Conservation (phyloP, 2,329 filamentous ascomycete species). For the Colletotrichum orbiculare region DNA sequence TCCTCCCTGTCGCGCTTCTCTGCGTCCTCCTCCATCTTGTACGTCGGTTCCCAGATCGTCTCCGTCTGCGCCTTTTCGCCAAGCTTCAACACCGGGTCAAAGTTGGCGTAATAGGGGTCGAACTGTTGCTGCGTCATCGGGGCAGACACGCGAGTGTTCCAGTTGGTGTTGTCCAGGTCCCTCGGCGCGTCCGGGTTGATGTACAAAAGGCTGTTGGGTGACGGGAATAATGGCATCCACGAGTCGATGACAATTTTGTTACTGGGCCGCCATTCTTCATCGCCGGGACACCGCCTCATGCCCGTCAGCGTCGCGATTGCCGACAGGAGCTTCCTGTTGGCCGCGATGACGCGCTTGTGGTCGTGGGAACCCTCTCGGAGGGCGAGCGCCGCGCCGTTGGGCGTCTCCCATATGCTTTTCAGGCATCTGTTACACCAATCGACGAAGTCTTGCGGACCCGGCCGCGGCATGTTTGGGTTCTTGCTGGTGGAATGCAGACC, state of each 20-base stretch:
- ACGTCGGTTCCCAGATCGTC: constrained; percentile 12
- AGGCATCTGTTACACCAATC: background rate
- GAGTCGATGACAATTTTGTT: background rate
- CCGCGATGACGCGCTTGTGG: constrained; percentile 20
- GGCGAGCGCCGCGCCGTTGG: too few species aligned
- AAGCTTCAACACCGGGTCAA: background rate
- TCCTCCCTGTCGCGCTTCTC: background rate
- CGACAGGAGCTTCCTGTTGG: constrained; percentile 19
- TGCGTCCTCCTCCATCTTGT: background rate
- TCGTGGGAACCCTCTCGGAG: background rate
- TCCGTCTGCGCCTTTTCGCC: background rate
- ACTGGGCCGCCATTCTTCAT: constrained; percentile 6
- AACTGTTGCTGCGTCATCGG: constrained; percentile 1
- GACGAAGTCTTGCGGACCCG: background rate
- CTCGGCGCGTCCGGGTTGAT: background rate
- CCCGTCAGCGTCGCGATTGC: constrained; percentile 17
- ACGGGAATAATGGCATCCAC: too few species aligned
- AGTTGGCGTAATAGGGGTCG: background rate
- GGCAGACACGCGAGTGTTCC: background rate
- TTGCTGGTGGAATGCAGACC: background rate
- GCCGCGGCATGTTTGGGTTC: background rate
- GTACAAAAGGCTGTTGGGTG: too few species aligned
- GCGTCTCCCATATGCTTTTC: background rate
- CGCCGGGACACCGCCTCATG: constrained; percentile 10
- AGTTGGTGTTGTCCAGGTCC: background rate